phyloP scores from a whole-genome alignment of 306 rosid genomes.

The Dryas drummondii region DNA sequence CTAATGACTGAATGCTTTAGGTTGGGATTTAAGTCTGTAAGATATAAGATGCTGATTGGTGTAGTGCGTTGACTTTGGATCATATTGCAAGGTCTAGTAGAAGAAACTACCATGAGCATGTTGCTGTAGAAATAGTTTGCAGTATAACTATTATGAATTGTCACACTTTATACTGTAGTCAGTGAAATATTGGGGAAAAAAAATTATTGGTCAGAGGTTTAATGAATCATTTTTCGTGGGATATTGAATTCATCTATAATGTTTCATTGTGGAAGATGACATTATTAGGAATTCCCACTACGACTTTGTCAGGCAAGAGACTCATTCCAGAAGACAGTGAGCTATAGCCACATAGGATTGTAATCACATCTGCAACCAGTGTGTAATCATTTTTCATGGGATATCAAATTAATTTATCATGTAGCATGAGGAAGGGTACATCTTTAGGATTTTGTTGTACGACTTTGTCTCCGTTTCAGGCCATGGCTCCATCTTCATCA shows the following conservation, averaged over 20 bases:
- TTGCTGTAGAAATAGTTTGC: neutral
- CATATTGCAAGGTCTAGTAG: neutral
- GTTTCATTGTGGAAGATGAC: neutral
- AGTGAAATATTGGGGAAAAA: neutral
- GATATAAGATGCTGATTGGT: neutral
- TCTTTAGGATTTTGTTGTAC: neutral
- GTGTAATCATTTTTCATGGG: neutral
- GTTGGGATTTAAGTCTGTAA: neutral
- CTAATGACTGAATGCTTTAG: neutral
- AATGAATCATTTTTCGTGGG: neutral
- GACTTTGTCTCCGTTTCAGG: neutral
- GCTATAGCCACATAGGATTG: neutral
- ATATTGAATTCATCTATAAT: neutral
- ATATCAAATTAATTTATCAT: neutral
- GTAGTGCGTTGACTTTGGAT: too few relatives aligned
- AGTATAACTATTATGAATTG: neutral
- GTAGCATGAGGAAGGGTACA: neutral
- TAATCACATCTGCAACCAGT: neutral
- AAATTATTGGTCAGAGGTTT: neutral
- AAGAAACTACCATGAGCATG: neutral
- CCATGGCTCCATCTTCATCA: neutral
- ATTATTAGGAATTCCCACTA: neutral
- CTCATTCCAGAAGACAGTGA: neutral
- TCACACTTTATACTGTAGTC: neutral
- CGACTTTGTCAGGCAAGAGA: neutral